These are phyloP conservation scores for Scutellaria minor DNA, from an alignment of 257 asterid genomes.

Conservation along the genomic window DNA sequence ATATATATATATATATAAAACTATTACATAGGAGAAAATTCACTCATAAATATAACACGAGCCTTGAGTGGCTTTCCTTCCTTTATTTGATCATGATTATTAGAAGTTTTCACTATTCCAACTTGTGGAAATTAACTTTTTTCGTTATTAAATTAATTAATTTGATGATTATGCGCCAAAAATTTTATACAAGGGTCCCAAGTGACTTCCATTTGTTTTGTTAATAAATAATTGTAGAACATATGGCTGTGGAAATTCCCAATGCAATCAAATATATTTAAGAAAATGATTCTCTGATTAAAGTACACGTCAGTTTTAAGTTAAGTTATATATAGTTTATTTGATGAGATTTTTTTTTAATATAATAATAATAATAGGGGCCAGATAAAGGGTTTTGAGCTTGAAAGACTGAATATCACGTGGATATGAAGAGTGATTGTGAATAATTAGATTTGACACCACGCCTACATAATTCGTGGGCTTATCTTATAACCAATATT, in stretches of 20 bases:
- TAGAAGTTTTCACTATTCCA: constrained; percentile 44
- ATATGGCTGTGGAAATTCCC: constrained; percentile 8
- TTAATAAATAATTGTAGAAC: background rate
- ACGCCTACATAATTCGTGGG: constrained; percentile 31
- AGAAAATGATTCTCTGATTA: background rate
- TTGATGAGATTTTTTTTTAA: background rate
- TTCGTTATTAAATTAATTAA: background rate
- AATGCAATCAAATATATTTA: background rate
- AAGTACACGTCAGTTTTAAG: background rate
- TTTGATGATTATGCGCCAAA: constrained; percentile 30
- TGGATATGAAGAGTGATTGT: constrained; percentile 26
- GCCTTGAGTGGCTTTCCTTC: background rate
- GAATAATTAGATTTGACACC: constrained; percentile 14
- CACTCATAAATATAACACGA: background rate
- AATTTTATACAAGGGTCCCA: constrained; percentile 15
- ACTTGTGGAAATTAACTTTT: constrained; percentile 25
- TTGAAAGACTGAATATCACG: constrained; percentile 2
- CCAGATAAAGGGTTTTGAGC: background rate
- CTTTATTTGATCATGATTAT: constrained; percentile 35
- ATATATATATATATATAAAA: too few relatives aligned
- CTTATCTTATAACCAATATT: background rate
- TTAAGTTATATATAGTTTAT: background rate
- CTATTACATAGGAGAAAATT: too few relatives aligned
- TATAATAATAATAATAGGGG: background rate
- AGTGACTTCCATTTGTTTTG: background rate